These are phyloP conservation scores for Madurella fahalii DNA, from an alignment of 2,329 filamentous ascomycete genomes.

Conservation along the genomic window DNA sequence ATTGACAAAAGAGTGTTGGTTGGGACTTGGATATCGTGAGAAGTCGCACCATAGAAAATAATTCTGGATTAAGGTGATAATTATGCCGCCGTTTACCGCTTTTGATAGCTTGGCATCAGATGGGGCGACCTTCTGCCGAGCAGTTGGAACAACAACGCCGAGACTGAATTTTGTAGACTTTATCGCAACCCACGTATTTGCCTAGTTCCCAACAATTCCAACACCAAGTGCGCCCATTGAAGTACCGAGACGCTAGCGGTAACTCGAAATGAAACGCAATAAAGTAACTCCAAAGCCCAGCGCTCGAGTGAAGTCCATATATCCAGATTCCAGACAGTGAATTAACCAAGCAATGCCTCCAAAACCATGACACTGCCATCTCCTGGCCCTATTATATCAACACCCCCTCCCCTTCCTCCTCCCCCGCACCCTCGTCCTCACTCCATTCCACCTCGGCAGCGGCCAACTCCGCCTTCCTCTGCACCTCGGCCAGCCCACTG, in stretches of 20 bases:
- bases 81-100: slow-evolving; percentile 14
- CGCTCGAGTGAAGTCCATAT: not conserved
- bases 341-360: not conserved
- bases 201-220: no score
- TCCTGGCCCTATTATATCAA: slow-evolving; percentile 8
- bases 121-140: no score
- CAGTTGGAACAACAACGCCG: no score
- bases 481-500: slow-evolving; percentile 69
- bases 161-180: no score
- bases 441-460: slow-evolving; percentile 57
- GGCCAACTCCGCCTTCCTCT: slow-evolving; percentile 52
- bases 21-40: not conserved
- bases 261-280: no score
- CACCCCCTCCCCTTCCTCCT: slow-evolving; percentile 26
- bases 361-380: not conserved
- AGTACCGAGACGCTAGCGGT: no score
- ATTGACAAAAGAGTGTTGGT: not conserved
- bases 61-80: not conserved
- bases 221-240: no score
- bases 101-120: not conserved
- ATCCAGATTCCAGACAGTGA: no score
- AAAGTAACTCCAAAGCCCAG: not conserved
- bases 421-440: slow-evolving; percentile 45
- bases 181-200: no score
- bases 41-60: slow-evolving; percentile 1